Base-by-base conservation (phyloP, 1,284 basidiomycete species). In the Phellinidium pouzarii region DNA sequence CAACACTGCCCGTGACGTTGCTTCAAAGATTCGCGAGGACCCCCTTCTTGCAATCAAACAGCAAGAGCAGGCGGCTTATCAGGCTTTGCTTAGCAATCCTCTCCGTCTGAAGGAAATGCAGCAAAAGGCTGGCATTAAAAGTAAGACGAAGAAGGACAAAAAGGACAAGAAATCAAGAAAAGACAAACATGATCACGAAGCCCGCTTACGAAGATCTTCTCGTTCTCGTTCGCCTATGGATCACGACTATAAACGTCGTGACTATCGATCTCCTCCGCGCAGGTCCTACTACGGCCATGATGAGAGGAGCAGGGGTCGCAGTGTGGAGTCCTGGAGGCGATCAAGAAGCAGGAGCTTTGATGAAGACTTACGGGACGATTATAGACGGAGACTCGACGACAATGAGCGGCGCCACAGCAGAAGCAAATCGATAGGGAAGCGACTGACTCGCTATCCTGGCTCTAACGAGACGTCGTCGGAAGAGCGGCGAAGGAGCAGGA, bases 41-140 rank as follows among this genome's bases (percentile, higher is more conserved):
- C 95, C 95, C 1, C 68, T 99, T 22, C 77, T 99, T 22, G 91
- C 91, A 11, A 99, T 99, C 73, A 98, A 98, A 70, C 88, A 93
- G 66, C 94, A 98, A 65, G 95, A 99, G 69, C 93, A 97, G 66
- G 87, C 90, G 5, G 89, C 93, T 5, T 89, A 94, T 59, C 83
- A 96, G 60, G 83, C 91, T 3, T 74, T 99, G 49, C 81, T 94
- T 73, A 85, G 88, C 52, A 94, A 97, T 61, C 96, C 96, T 12
- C 81, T 94, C 19, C 87, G 93, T 31, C 71, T 97, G 44, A 80
- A 84, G 54, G 86, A 89, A 71, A 75, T 91, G 73, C 87, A 85
- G 66, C 84, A 82, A 67, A 76, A 79, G 50, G 83, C 79, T 54
- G 87, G 86, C 27, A 79, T 85, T 48, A 87, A 86, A 64, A 77